A percentile compares a stretch with the other conserved stretches of the same genome.
phyloP scores from a whole-genome alignment of 208 protist genomes.

The Kentomonas sorsogonicus region DNA sequence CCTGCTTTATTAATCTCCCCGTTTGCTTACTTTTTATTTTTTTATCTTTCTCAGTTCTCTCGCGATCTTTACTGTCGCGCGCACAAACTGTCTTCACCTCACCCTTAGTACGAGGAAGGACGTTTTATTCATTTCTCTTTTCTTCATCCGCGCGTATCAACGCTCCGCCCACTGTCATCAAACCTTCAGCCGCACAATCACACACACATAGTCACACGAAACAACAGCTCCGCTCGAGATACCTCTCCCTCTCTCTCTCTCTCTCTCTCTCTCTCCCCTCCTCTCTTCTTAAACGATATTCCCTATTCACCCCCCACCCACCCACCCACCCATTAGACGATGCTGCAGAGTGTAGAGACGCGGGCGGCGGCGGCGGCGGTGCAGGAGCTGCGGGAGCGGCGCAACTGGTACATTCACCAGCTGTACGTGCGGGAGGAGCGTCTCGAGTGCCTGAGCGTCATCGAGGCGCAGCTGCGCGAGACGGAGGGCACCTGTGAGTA shows the following conservation, averaged over 20 bases:
- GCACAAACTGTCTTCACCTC: background rate
- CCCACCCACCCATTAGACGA: no score
- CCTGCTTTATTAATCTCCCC: background rate
- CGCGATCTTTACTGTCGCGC: background rate
- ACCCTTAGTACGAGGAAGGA: background rate
- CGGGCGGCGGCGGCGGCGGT: conserved; percentile 13
- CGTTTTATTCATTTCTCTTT: no score
- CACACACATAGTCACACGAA: no score
- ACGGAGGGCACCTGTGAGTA: conserved; percentile 83
- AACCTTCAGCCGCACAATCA: no score
- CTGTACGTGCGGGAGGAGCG: conserved; percentile 91
- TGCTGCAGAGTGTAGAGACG: no score
- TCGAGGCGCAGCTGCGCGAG: conserved; percentile 85
- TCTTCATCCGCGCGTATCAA: no score
- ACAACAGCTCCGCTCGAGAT: no score
- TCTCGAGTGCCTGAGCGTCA: conserved; percentile 73
- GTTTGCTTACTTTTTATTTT: background rate
- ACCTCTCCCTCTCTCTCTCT: no score
- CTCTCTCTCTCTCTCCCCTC: conserved; percentile 6
- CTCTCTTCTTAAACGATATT: background rate
- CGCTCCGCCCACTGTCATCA: no score
- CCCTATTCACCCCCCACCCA: background rate
- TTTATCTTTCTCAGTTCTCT: background rate
- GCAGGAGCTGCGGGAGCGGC: conserved; percentile 60
- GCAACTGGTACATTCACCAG: conserved; percentile 93